phyloP scores from a whole-genome alignment of 306 rosid genomes.

The Trifolium repens region DNA sequence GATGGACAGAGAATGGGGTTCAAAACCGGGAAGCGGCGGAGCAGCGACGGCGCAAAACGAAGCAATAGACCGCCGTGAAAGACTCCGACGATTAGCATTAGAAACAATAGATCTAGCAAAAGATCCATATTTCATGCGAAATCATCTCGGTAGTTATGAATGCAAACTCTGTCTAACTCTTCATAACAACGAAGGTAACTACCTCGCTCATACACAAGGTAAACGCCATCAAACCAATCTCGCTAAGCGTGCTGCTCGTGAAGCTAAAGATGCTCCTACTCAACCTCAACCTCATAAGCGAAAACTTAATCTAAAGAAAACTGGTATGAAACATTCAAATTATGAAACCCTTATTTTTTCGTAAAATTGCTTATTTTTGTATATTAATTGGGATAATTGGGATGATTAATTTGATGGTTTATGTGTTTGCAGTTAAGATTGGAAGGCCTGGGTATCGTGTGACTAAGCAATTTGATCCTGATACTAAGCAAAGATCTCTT shows the following conservation, averaged over 20 bases:
- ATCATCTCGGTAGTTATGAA: slow-evolving; percentile 95
- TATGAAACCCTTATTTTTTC: not conserved
- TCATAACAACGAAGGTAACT: slow-evolving; percentile 96
- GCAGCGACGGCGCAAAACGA: slow-evolving; percentile 97
- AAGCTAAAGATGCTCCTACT: slow-evolving; percentile 93
- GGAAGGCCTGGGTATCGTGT: slow-evolving; percentile 97
- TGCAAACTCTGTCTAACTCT: slow-evolving; percentile 93
- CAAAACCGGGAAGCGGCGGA: slow-evolving; percentile 99
- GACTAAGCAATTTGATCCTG: slow-evolving; percentile 89
- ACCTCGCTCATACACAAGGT: slow-evolving; percentile 97
- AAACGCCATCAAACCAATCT: slow-evolving; percentile 94
- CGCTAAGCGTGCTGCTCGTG: slow-evolving; percentile 95
- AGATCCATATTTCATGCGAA: slow-evolving; percentile 98
- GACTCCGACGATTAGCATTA: slow-evolving; percentile 89
- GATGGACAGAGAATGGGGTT: slow-evolving; percentile 99
- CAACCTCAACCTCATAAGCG: slow-evolving; percentile 99
- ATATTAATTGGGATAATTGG: not conserved
- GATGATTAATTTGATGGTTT: not conserved
- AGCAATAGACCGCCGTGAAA: slow-evolving; percentile 94
- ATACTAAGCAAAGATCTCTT: slow-evolving; percentile 92
- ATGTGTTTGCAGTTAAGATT: slow-evolving; percentile 68
- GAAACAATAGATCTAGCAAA: slow-evolving; percentile 97
- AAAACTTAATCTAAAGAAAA: slow-evolving; percentile 73
- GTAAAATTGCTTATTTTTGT: too few species aligned
- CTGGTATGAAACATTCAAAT: slow-evolving; percentile 46